Evolutionary conservation across 2,329 filamentous ascomycete genomes (phyloP), one percentile per base, ranked within the genome.

Genomic region (Ophioceras dolichostomum): DNA sequence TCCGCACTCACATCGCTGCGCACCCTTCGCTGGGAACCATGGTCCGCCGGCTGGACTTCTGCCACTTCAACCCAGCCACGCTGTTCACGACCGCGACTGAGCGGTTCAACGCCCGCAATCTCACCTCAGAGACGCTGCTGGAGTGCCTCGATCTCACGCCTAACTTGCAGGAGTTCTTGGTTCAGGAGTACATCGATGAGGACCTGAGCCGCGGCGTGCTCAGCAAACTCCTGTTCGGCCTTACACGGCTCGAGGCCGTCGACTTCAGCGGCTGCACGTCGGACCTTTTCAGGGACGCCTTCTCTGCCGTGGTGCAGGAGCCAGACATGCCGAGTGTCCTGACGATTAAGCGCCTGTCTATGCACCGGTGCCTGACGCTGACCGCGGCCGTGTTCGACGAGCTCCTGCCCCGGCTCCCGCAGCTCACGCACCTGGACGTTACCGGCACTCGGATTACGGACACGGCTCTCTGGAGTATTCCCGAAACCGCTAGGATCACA

Each of bases 201-300:
- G 84, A 91, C 47, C 64, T 89, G 33, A 71, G 76, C 47, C 63
- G 65, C n/a, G 64, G 70, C 13, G 79, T 89, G 14, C 58, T 89
- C 31, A 64, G 67, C 43, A 86, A 83, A 56, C 61, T 91, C 30
- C 76, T 89, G 49, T 74, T 74, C 43, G 73, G 69, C 9, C 64
- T 86, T 41, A 73, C 76, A 2, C 60, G 65, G 34, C 59, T 91
- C 37, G 66, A 70, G 41, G 82, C 79, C 1, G 50, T 89, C 17
- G 84, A 91, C 54, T 82, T 89, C 51, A 85, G 81, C 47, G 84
- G 79, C 40, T 84, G 80, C 57, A 80, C 81, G 10, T 81, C 80
- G 4, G 58, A 67, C 10, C 56, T 58, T 4, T 89, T 89, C 65
- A 77, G 76, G 47, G 65, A 70, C 34, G 65, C 78, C 0, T 83